Conservation (phyloP, 495 filamentous ascomycete species). For the Neurospora sublineolata region DNA sequence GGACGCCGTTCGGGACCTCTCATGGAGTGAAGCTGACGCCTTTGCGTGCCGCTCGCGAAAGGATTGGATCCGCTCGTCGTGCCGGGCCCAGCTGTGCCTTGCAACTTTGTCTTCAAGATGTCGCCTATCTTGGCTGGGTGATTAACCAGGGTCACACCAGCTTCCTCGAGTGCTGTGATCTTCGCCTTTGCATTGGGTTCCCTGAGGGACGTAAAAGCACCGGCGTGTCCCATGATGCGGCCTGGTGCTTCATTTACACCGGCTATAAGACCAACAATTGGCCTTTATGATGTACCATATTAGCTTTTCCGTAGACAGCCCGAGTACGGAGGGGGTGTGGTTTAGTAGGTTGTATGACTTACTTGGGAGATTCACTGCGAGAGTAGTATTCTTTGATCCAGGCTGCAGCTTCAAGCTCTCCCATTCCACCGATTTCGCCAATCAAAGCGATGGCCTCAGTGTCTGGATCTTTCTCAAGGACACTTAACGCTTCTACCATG, state of each 20-base stretch:
- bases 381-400: conserved; percentile 62
- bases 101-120: conserved; percentile 46
- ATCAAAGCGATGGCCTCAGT: conserved; percentile 76
- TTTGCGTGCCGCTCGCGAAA: conserved; percentile 4
- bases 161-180: conserved; percentile 54
- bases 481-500: conserved; percentile 61
- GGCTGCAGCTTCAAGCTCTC: conserved; percentile 71
- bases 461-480: conserved; percentile 62
- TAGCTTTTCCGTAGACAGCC: not conserved
- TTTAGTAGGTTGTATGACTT: conserved; percentile 15
- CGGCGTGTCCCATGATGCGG: conserved; percentile 81
- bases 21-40: conserved; percentile 9
- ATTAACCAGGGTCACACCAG: conserved; percentile 64
- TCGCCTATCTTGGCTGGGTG: conserved; percentile 74
- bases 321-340: not conserved
- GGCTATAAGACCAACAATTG: conserved; percentile 68
- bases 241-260: conserved; percentile 55
- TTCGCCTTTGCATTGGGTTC: conserved; percentile 57
- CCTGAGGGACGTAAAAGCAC: conserved; percentile 59
- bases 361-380: conserved; percentile 55
- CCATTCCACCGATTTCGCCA: conserved; percentile 76
- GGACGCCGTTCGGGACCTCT: conserved; percentile 1
- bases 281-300: conserved; percentile 33
- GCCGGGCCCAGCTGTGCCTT: not conserved
- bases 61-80: conserved; percentile 28